These are phyloP conservation scores for Apiospora sp. DNA, from an alignment of 2,329 filamentous ascomycete species.

Conservation along the genomic window DNA sequence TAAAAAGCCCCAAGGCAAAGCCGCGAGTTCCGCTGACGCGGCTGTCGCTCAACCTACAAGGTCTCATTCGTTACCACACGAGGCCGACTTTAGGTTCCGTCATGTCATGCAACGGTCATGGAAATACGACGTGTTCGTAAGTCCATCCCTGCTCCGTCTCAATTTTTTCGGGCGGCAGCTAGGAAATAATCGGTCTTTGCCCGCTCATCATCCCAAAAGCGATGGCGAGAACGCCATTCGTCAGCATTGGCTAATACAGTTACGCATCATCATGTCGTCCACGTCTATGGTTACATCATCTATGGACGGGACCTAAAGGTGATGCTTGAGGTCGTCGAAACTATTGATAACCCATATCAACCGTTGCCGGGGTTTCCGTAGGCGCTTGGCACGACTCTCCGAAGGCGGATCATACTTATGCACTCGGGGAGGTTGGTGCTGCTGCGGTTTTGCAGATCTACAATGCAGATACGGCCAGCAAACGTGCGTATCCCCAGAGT, in stretches of 20 bases:
- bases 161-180: neutral
- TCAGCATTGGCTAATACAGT: no score
- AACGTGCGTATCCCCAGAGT: neutral
- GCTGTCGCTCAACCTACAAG: neutral
- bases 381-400: neutral
- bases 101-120: neutral
- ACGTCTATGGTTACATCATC: neutral
- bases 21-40: neutral
- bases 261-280: neutral
- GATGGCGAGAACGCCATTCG: neutral
- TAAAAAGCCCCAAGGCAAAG: neutral
- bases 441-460: neutral
- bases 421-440: neutral
- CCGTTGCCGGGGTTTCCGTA: neutral
- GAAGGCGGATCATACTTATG: neutral
- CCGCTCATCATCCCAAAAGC: neutral
- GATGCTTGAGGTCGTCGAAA: neutral
- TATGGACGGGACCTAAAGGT: neutral
- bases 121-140: neutral
- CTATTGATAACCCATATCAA: no score
- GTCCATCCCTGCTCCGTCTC: neutral
- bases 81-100: neutral
- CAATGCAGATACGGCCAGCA: neutral
- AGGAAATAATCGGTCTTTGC: neutral
- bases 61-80: neutral